These are phyloP conservation scores for Aspergillus aculeatus DNA, from an alignment of 2,329 filamentous ascomycete species.

Conservation along the genomic window DNA sequence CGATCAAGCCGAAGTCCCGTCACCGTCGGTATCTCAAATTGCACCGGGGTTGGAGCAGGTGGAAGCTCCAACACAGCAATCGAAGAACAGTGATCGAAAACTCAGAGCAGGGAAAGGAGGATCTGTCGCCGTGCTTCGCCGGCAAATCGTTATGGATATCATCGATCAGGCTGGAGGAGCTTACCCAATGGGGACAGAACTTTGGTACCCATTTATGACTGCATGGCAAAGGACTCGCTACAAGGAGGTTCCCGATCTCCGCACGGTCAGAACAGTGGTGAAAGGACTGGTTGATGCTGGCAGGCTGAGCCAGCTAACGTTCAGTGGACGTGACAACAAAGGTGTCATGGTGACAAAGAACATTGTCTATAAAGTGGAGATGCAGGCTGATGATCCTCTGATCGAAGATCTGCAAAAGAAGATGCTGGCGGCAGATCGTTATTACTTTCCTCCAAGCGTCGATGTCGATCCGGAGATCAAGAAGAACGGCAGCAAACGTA, in stretches of 20 bases:
- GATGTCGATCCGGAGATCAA: constrained; percentile 39
- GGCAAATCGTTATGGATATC: constrained; percentile 55
- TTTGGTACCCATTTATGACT: constrained; percentile 55
- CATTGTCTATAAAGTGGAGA: constrained; percentile 50
- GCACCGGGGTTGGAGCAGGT: neutral
- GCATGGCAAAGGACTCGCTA: constrained; percentile 51
- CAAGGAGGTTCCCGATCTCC: constrained; percentile 50
- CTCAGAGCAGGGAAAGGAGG: constrained; percentile 37
- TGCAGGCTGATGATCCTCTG: constrained; percentile 45
- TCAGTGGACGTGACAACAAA: constrained; percentile 50
- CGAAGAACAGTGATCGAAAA: neutral
- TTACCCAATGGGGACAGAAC: constrained; percentile 55
- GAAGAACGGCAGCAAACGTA: constrained; percentile 24
- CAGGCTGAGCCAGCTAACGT: constrained; percentile 53
- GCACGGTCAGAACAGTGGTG: constrained; percentile 52
- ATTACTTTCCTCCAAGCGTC: constrained; percentile 47
- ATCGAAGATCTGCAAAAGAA: constrained; percentile 51
- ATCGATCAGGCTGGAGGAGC: constrained; percentile 55
- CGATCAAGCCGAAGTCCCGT: neutral
- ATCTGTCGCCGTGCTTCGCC: constrained; percentile 46
- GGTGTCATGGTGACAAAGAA: constrained; percentile 51
- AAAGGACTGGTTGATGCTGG: constrained; percentile 51
- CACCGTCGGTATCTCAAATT: neutral
- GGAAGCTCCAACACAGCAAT: neutral
- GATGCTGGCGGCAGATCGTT: constrained; percentile 47